Evolutionary conservation across 2,329 filamentous ascomycete genomes (phyloP), one percentile per base, ranked within the genome.

Genomic region (Penicillium sp.): DNA sequence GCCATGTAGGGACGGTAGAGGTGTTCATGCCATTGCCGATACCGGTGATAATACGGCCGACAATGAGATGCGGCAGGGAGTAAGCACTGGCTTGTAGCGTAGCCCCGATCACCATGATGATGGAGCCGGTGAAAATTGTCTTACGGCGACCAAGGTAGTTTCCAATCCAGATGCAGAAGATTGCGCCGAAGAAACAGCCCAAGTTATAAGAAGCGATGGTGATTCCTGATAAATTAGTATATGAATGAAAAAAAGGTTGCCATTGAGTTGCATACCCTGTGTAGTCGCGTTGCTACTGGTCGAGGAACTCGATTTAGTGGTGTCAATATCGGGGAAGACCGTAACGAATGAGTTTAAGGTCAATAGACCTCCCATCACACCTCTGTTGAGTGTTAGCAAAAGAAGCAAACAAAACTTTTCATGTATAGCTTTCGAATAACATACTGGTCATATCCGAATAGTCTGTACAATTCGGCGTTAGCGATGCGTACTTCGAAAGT

Each of bases 301-400:
- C 7, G 42, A 35, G 17, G 55, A 52, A 36, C 62, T 64, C 2
- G 66, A 61, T 6, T 70, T 66, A 1, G 74, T 72, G 1, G 81
- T 78, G 66, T 84, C 79, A 58, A 84, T 83, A 45, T 76, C 70
- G 0, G 83, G 84, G 60, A 86, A 86, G 27, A 77, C 75, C 3
- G 68, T 68, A 7, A 85, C 75, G 65, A 89, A 90, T 10, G 81
- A 80, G 21, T 81, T 75, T 67, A 93, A 82, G 3, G 88, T 90
- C 56, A 93, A 78, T 62, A 93, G 85, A 56, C 87, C 87, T 45
- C 87, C 89, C 81, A 90, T 91, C 10, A 91, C 87, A 69, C 89
- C 86, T 64, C 68, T 74, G 66, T 58, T 35, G 23, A 44, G 12
- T 25, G 54, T 63, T 45, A 63, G 57, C 4, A 44, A 23, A 19